Base-by-base conservation (phyloP, 2,329 filamentous ascomycete species). In the Aspergillus pseudonomiae region DNA sequence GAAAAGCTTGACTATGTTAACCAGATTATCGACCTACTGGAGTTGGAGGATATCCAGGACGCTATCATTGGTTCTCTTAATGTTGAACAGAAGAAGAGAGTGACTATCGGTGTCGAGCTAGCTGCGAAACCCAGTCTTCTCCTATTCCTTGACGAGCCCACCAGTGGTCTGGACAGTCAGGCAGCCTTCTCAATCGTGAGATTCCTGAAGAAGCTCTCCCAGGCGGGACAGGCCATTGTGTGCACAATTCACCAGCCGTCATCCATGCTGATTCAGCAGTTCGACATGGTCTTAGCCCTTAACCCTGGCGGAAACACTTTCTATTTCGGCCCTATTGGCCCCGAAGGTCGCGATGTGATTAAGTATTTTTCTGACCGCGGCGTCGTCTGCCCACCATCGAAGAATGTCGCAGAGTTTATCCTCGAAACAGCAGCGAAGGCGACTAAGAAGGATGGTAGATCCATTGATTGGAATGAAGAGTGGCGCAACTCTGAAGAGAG, bases 161-260 rank as follows among this genome's bases (percentile, higher is more conserved):
- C 90, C 0, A 88, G 84, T 64, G 89, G 89, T 63, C 82, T 92
- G 4, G 89, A 92, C 75, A 88, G 85, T 16, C 89, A 91, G 68
- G 87, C 86, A 1, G 89, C 90, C 0, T 90, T 84, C 75, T 89
- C 85, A 0, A 91, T 92, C 63, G 83, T 91, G 4, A 82, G 86
- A 1, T 91, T 91, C 78, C 72, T 91, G 61, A 88, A 87, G 79
- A 91, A 91, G 73, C 81, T 92, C 3, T 83, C 87, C 6, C 80
- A 83, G 9, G 86, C 88, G 14, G 89, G 89, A 1, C 88, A 91
- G 71, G 89, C 89, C 9, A 91, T 92, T 65, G 81, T 92, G 59
- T 91, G 89, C 76, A 92, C 89, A 0, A 91, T 92, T 60, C 89
- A 92, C 71, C 89, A 92, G 71, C 89, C 89, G 4, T 89, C 86